Conservation (phyloP, 257 asterid genomes). For the Anisodus tanguticus region DNA sequence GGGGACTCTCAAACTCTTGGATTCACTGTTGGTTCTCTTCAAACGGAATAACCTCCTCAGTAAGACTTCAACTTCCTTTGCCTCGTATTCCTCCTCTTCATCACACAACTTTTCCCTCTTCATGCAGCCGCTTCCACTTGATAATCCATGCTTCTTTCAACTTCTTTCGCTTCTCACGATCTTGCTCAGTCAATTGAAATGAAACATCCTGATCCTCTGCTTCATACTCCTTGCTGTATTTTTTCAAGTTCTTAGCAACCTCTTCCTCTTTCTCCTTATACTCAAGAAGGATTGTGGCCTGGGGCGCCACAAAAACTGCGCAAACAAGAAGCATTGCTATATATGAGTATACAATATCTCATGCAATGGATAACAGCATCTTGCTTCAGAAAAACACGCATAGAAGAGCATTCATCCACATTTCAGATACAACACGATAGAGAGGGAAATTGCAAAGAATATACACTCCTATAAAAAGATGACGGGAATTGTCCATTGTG, state of each 20-base stretch:
- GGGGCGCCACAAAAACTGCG: slow-evolving; percentile 87
- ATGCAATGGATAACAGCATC: neutral
- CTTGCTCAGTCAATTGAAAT: slow-evolving; percentile 76
- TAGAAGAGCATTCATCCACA: no score
- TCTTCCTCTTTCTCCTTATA: slow-evolving; percentile 82
- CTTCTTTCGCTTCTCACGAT: slow-evolving; percentile 74
- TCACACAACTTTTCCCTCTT: slow-evolving; percentile 78
- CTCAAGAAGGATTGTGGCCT: slow-evolving; percentile 84
- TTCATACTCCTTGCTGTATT: slow-evolving; percentile 79
- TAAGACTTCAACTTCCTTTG: slow-evolving; percentile 79
- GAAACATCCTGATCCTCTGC: slow-evolving; percentile 91
- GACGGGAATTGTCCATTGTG: neutral
- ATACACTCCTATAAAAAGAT: neutral
- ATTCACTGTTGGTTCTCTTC: slow-evolving; percentile 41
- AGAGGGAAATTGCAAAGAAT: neutral
- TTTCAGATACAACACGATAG: no score
- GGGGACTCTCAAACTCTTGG: neutral
- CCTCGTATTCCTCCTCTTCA: slow-evolving; percentile 87
- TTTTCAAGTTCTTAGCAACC: slow-evolving; percentile 75
- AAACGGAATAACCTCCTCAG: slow-evolving; percentile 70
- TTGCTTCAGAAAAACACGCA: neutral
- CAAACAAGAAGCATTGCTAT: neutral
- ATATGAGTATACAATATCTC: neutral
- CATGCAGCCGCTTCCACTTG: slow-evolving; percentile 77
- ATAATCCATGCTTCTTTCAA: slow-evolving; percentile 86